Conservation (phyloP, 1,284 basidiomycete genomes). For the Austropuccinia psidii region DNA sequence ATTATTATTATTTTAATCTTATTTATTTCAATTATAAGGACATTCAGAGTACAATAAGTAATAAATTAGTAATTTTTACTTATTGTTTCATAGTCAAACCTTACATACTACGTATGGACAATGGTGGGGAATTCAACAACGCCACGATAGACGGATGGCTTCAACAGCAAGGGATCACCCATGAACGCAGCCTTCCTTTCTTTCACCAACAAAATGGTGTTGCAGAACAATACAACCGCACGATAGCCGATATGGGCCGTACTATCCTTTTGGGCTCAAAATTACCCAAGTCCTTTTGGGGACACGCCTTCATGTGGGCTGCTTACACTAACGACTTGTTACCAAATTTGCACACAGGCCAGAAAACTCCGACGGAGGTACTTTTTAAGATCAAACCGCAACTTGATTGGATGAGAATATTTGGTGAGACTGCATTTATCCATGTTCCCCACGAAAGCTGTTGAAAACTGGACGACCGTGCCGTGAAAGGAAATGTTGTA, state of each 20-base stretch:
- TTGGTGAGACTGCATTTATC: neutral
- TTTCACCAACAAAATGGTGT: constrained; percentile 19
- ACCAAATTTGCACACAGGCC: constrained; percentile 6
- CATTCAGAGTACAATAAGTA: too few species aligned
- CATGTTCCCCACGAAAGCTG: neutral
- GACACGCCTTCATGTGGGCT: neutral
- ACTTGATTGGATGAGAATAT: neutral
- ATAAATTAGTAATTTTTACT: too few species aligned
- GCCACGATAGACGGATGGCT: constrained; percentile 12
- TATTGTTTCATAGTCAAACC: neutral
- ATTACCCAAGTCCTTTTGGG: constrained; percentile 15
- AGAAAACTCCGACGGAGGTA: neutral
- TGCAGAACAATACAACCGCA: constrained; percentile 14
- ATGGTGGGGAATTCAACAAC: neutral
- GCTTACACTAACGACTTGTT: constrained; percentile 2
- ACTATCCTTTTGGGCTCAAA: neutral
- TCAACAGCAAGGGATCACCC: constrained; percentile 7
- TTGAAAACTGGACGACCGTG: neutral
- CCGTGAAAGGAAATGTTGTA: neutral
- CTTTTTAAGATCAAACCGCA: neutral
- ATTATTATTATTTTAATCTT: too few species aligned
- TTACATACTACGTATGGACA: constrained; percentile 5
- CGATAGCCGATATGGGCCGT: neutral
- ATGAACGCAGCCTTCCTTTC: constrained; percentile 10
- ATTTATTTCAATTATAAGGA: too few species aligned